phyloP scores from a whole-genome alignment of 2,329 filamentous ascomycete genomes.

The Podosphaera xanthii region DNA sequence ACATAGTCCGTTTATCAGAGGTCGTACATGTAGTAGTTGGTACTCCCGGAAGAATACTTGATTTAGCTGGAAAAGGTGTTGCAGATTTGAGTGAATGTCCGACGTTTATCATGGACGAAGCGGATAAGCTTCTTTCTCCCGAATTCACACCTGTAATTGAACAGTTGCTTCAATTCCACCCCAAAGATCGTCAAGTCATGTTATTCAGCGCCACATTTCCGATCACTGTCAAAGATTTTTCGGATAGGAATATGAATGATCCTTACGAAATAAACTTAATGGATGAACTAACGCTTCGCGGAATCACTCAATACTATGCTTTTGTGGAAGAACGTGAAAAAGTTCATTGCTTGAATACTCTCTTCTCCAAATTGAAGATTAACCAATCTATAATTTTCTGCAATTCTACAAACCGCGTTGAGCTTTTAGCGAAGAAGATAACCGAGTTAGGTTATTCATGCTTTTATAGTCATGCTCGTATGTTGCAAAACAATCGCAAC shows the following conservation, averaged over 20 bases:
- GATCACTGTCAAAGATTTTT: constrained; percentile 90
- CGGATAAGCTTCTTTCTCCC: constrained; percentile 86
- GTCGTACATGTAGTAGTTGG: constrained; percentile 94
- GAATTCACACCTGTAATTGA: constrained; percentile 97
- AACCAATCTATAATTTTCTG: constrained; percentile 99
- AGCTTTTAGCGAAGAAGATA: constrained; percentile 95
- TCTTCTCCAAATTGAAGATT: constrained; percentile 97
- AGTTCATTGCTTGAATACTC: constrained; percentile 93
- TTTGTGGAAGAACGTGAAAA: constrained; percentile 99
- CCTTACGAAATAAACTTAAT: constrained; percentile 99
- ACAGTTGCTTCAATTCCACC: constrained; percentile 82
- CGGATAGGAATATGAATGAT: constrained; percentile 88
- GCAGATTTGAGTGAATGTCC: constrained; percentile 89
- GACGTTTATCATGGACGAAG: constrained; percentile 99
- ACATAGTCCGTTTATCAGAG: constrained; percentile 86
- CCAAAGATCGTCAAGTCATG: constrained; percentile 97
- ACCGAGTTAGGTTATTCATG: constrained; percentile 97
- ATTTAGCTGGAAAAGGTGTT: constrained; percentile 87
- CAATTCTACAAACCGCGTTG: constrained; percentile 96
- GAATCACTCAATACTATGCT: constrained; percentile 97
- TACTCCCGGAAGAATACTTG: constrained; percentile 86
- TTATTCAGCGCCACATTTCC: constrained; percentile 97
- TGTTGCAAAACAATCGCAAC: constrained; percentile 92
- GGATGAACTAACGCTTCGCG: constrained; percentile 92
- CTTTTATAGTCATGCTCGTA: constrained; percentile 97